A percentile compares a stretch with the other conserved stretches of the same genome.
phyloP scores from a whole-genome alignment of 805 yeast species.

The Candida qinlingensis region DNA sequence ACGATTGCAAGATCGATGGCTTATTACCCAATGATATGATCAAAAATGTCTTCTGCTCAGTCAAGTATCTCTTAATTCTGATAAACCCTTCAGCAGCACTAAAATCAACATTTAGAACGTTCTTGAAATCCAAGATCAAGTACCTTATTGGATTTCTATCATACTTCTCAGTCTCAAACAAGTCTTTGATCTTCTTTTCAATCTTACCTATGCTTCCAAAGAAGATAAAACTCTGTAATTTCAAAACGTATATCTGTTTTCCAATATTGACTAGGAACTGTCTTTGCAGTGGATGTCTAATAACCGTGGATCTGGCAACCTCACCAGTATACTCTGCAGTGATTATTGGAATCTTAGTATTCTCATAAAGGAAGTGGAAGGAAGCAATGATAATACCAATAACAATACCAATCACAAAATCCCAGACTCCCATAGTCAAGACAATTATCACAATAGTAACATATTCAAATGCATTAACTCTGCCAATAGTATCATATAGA shows the following conservation, averaged over 20 bases:
- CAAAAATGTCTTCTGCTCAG: constrained; percentile 63
- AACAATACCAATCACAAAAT: constrained; percentile 86
- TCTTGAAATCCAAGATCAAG: constrained; percentile 76
- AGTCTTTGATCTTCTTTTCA: constrained; percentile 63
- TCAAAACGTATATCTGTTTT: constrained; percentile 80
- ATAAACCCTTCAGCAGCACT: constrained; percentile 95
- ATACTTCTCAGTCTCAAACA: constrained; percentile 45
- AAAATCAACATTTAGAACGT: constrained; percentile 76
- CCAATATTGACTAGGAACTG: constrained; percentile 81
- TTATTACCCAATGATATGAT: constrained; percentile 73
- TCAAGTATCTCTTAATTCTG: constrained; percentile 71
- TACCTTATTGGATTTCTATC: constrained; percentile 62
- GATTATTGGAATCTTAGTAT: constrained; percentile 77
- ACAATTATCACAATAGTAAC: constrained; percentile 78
- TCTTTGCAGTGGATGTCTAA: constrained; percentile 84
- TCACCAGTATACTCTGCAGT: constrained; percentile 79
- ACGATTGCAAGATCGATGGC: constrained; percentile 60
- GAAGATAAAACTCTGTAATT: constrained; percentile 83
- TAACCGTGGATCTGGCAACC: constrained; percentile 85
- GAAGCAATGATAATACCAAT: constrained; percentile 92
- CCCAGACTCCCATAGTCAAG: constrained; percentile 89
- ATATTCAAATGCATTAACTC: constrained; percentile 72
- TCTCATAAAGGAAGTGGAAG: constrained; percentile 85
- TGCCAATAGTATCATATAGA: constrained; percentile 74
- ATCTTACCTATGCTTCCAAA: constrained; percentile 93